phyloP scores from a whole-genome alignment of 2,329 filamentous ascomycete genomes.

The Esteya vermicola region DNA sequence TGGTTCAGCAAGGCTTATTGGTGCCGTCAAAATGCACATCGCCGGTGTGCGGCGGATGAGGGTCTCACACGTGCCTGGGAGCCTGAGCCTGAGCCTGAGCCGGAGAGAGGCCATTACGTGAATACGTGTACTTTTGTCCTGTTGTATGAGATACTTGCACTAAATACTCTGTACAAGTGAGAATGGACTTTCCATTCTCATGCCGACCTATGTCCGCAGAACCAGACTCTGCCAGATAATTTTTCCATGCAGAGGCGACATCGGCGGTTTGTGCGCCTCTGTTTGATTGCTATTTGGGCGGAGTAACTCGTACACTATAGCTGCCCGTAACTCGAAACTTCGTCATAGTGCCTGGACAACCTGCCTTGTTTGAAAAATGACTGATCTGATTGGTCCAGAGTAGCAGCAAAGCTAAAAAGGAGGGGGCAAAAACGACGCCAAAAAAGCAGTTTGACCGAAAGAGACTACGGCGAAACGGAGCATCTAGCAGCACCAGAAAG shows the following conservation, averaged over 20 bases:
- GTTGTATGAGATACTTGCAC: not conserved
- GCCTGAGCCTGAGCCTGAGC: too few relatives aligned
- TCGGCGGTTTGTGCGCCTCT: slow-evolving; percentile 3
- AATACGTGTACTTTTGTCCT: not conserved
- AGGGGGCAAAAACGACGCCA: not conserved
- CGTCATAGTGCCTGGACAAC: not conserved
- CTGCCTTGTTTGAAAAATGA: slow-evolving; percentile 6
- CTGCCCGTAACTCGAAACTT: not conserved
- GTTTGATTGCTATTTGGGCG: not conserved
- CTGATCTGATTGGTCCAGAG: slow-evolving; percentile 4
- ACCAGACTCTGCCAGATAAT: not conserved
- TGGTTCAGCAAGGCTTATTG: not conserved
- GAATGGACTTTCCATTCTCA: too few relatives aligned
- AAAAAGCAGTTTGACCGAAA: not conserved
- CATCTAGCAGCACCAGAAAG: too few relatives aligned
- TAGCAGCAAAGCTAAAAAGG: not conserved
- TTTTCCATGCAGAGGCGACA: slow-evolving; percentile 5
- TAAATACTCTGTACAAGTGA: too few relatives aligned
- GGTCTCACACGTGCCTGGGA: too few relatives aligned
- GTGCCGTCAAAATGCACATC: not conserved
- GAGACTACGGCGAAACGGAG: too few relatives aligned
- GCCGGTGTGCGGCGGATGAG: too few relatives aligned
- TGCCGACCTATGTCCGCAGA: not conserved
- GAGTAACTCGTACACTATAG: too few relatives aligned
- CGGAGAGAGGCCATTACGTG: not conserved